Conservation (phyloP, 176 grass and related monocot genomes). For the Raddia distichophylla region DNA sequence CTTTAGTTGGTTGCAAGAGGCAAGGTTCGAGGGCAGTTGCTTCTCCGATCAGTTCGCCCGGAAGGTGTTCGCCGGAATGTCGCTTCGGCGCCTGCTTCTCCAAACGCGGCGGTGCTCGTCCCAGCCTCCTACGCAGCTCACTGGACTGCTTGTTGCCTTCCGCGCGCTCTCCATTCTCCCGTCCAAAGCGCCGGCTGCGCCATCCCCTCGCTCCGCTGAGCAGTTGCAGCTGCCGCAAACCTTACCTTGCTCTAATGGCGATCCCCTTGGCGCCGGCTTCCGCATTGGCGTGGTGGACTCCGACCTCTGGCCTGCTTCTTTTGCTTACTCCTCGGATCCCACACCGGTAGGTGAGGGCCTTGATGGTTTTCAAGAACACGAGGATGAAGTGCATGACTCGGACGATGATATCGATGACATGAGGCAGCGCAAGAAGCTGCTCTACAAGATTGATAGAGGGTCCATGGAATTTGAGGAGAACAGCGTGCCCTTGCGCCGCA, state of each 20-base stretch:
- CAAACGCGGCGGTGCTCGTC: conserved; percentile 1
- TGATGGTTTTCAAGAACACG: conserved; percentile 26
- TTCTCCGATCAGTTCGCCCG: neutral
- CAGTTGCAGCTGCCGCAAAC: conserved; percentile 13
- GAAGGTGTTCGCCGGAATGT: conserved; percentile 39
- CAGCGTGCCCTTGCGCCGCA: conserved; percentile 48
- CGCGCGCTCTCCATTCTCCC: conserved; percentile 1
- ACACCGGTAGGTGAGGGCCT: neutral
- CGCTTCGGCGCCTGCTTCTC: conserved; percentile 21
- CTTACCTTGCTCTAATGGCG: conserved; percentile 14
- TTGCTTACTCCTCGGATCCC: neutral
- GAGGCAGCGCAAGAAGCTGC: conserved; percentile 61
- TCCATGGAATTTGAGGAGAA: conserved; percentile 74
- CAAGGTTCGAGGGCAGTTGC: neutral
- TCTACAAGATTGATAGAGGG: conserved; percentile 66
- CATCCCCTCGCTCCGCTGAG: neutral
- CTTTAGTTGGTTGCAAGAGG: neutral
- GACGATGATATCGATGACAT: conserved; percentile 73
- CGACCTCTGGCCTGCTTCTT: conserved; percentile 46
- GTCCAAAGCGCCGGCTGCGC: neutral
- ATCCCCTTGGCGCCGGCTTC: conserved; percentile 42
- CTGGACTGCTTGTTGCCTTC: neutral
- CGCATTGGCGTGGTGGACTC: conserved; percentile 49
- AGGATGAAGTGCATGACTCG: conserved; percentile 17
- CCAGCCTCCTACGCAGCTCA: neutral